Evolutionary conservation across 192 early-diverging fungal genomes (phyloP).

Genomic region (Rhizophagus prolifer): DNA sequence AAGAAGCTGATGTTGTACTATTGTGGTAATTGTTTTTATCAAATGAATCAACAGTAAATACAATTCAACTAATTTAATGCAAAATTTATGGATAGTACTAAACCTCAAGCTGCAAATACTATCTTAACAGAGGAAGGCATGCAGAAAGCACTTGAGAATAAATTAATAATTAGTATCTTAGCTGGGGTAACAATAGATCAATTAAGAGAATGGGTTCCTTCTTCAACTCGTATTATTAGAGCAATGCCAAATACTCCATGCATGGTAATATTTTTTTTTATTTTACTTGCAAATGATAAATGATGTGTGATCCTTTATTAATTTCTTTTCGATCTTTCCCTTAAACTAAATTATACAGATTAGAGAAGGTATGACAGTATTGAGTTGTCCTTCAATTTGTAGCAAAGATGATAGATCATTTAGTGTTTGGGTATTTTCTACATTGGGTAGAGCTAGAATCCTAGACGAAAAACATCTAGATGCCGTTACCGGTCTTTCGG

Average conservation of each 20-base stretch:
- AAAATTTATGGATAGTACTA: constrained; percentile 35
- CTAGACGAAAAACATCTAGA: constrained; percentile 57
- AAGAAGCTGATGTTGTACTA: constrained; percentile 42
- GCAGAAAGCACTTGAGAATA: constrained; percentile 40
- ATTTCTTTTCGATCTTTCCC: neutral
- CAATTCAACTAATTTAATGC: constrained; percentile 1
- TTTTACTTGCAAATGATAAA: neutral
- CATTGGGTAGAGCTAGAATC: constrained; percentile 47
- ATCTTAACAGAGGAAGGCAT: constrained; percentile 47
- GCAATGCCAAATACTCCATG: constrained; percentile 61
- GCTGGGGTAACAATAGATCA: constrained; percentile 53
- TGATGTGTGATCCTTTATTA: neutral
- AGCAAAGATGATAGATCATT: constrained; percentile 39
- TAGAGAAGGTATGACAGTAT: constrained; percentile 56
- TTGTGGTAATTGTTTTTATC: constrained; percentile 42
- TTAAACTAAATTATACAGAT: constrained; percentile 33
- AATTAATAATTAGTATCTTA: constrained; percentile 51
- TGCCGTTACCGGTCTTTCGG: constrained; percentile 51
- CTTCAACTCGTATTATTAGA: constrained; percentile 45
- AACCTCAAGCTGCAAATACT: constrained; percentile 51
- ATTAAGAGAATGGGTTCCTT: constrained; percentile 47
- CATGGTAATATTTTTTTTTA: constrained; percentile 34
- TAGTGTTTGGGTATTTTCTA: constrained; percentile 48
- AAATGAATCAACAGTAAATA: neutral
- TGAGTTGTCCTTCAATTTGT: constrained; percentile 40